phyloP scores from a whole-genome alignment of 1,139 yeast species.

The Torulaspora globosa region DNA sequence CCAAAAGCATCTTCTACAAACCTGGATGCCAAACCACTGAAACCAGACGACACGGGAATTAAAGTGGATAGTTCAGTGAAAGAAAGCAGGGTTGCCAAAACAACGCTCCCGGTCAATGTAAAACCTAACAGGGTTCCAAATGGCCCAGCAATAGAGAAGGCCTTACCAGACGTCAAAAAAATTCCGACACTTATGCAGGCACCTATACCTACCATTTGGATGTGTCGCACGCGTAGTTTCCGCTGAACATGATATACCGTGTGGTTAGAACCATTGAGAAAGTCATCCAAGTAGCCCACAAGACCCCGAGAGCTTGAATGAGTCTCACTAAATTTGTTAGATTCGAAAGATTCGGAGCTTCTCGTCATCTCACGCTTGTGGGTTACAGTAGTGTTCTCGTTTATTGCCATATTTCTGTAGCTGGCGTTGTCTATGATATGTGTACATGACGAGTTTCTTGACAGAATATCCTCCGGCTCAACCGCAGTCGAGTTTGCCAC shows the following conservation, averaged over 20 bases:
- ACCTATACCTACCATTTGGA: conserved; percentile 76
- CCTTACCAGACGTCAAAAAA: conserved; percentile 70
- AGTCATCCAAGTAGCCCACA: conserved; percentile 6
- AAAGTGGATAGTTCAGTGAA: conserved; percentile 82
- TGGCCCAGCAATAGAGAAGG: conserved; percentile 75
- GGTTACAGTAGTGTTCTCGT: conserved; percentile 14
- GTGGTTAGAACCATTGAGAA: conserved; percentile 8
- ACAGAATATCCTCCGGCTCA: not conserved
- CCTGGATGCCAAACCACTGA: conserved; percentile 66
- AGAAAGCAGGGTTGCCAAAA: conserved; percentile 63
- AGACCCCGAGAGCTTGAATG: conserved; percentile 2
- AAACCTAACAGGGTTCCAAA: conserved; percentile 73
- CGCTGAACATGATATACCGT: conserved; percentile 41
- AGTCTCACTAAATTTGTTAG: conserved; percentile 1
- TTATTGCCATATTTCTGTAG: conserved; percentile 24
- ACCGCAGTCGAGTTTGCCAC: not conserved
- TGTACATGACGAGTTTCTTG: conserved; percentile 13
- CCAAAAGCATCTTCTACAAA: conserved; percentile 86
- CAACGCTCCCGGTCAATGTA: conserved; percentile 58
- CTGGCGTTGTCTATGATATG: conserved; percentile 25
- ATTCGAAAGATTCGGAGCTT: conserved; percentile 3
- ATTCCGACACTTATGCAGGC: conserved; percentile 80
- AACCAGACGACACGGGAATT: conserved; percentile 77
- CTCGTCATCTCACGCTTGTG: conserved; percentile 6
- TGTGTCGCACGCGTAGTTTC: conserved; percentile 60